Evolutionary conservation across 192 early-diverging fungal species (phyloP).

Genomic region (Umbelopsis sp.): DNA sequence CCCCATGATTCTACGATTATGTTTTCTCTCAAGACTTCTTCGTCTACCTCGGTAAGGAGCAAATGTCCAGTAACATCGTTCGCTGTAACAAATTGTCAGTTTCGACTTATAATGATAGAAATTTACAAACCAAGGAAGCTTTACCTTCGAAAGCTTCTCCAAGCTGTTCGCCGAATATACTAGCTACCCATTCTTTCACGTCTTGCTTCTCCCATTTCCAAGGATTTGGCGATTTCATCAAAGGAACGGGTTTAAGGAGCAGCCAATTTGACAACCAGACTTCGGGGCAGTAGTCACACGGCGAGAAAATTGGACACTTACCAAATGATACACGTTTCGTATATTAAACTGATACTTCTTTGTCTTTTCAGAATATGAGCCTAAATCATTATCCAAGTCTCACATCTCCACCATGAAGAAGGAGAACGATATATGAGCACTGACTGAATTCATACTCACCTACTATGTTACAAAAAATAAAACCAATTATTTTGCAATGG

Average conservation of each 20-base stretch:
- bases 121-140: not conserved
- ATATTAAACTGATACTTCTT: too few species aligned
- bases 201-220: constrained; percentile 4
- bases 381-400: too few species aligned
- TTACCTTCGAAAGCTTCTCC: not conserved
- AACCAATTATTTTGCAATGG: too few species aligned
- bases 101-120: not conserved
- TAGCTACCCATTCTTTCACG: not conserved
- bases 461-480: too few species aligned
- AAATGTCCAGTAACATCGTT: not conserved
- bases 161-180: not conserved
- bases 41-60: not conserved
- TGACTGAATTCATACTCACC: too few species aligned
- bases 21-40: not conserved
- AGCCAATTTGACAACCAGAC: too few species aligned
- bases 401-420: too few species aligned
- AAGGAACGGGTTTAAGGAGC: not conserved
- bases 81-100: not conserved
- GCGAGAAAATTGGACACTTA: too few species aligned
- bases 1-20: not conserved
- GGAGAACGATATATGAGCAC: too few species aligned
- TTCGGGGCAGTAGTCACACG: too few species aligned
- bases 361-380: too few species aligned
- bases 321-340: too few species aligned
- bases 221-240: not conserved